Evolutionary conservation across 495 filamentous ascomycete species (phyloP), one percentile per base, ranked within the genome.

Genomic region (Talaromyces thailandensis): DNA sequence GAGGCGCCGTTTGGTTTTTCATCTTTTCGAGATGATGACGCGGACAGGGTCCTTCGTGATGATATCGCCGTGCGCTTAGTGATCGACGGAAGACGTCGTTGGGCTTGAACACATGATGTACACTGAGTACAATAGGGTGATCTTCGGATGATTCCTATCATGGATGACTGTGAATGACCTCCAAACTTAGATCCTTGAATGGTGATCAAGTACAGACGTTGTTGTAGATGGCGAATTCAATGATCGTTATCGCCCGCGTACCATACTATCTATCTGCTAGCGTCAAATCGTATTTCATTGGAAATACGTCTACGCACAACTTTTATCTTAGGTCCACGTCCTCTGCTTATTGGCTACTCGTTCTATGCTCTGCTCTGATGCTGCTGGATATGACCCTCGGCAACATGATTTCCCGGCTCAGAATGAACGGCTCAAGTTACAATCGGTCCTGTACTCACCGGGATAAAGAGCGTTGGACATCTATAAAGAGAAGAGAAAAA

Each of bases 21-120:
- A n/a, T 62, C 35, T 26, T 56, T n/a, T 62, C 26, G 61, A 23
- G 29, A 45, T 31, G 61, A 48, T 18, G 61, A 56, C 6, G 23
- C 26, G 11, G 61, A 56, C 12, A 37, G 50, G n/a, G 0, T 28
- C 24, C 43, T 7, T 11, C 61, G 51, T 9, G 56, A n/a, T 31
- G 35, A 40, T 40, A 40, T 31, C 28, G n/a, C 9, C 29, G 53
- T 25, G 18, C 21, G 28, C 25, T 60, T 60, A 16, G 59, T 25
- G 25, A 51, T 50, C 12, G 40, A 26, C 21, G 55, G 55, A 21
- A 60, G 57, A 52, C 43, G 29, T 32, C 43, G 59, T 11, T 32
- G 24, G 24, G 25, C 18, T 51, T 26, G 37, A 14, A 50, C 12
- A 26, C 59, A 45, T 31, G 28, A 32, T 61, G 59, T 35, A 32